Base-by-base conservation (phyloP, 306 rosid species). In the Begonia fuchsioides region DNA sequence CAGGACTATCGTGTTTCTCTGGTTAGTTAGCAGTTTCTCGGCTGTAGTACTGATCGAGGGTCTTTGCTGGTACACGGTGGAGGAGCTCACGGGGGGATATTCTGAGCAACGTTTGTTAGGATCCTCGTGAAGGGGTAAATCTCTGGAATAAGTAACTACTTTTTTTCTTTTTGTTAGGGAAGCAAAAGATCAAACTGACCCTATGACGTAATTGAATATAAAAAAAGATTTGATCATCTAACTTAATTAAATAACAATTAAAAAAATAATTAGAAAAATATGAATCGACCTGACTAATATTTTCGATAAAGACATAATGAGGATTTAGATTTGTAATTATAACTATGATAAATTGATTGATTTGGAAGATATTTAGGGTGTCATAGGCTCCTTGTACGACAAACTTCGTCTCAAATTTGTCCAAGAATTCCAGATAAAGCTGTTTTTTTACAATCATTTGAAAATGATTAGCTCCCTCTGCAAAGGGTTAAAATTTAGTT, bases 61-160 rank as follows among this genome's bases (percentile, higher is more conserved):
- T 82, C 82, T 87, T 87, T 20, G 84, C 84, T 17, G 96, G 96
- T 47, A 87, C 82, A 68, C 96, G 94, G 69, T 87, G 96, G 74
- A 87, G 94, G 65, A 87, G 96, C 71, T 87, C 96, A 20, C 96
- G 96, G 10, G 96, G 96, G 80, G 82, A 87, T 38, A 87, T 87
- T 50, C 94, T 83, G 49, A 87, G 87, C 65, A 87, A 68, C 17
- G 94, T 82, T n/a, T n/a, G n/a, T n/a, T n/a, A n/a, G n/a, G n/a
- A n/a, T n/a, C n/a, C n/a, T n/a, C n/a, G n/a, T n/a, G n/a, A n/a
- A n/a, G n/a, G n/a, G n/a, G n/a, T n/a, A n/a, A n/a, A n/a, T n/a
- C n/a, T n/a, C n/a, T n/a, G n/a, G n/a, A n/a, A n/a, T n/a, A n/a
- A n/a, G n/a, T n/a, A n/a, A n/a, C n/a, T n/a, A n/a, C n/a, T n/a